Conservation (phyloP, 164 flowering plant species). For the Echeveria elegans region DNA sequence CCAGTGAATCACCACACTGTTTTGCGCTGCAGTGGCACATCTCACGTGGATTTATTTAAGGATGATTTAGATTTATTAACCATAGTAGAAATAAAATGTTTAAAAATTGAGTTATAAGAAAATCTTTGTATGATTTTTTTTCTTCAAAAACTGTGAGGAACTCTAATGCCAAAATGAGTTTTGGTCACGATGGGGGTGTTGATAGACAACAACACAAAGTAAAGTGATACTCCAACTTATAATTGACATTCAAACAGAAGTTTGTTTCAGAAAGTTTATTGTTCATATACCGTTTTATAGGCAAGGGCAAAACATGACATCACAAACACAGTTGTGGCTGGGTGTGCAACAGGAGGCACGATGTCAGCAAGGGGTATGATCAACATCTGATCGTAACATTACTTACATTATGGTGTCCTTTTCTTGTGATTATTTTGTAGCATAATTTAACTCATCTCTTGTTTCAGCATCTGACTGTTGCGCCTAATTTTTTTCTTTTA, state of each 20-base stretch:
- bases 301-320: conserved; percentile 87
- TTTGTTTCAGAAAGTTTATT: neutral
- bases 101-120: neutral
- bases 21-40: neutral
- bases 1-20: too few relatives aligned
- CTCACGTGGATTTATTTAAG: neutral
- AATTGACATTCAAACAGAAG: neutral
- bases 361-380: conserved; percentile 79
- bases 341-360: conserved; percentile 85
- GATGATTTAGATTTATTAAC: neutral
- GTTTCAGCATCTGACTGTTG: neutral
- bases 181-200: neutral
- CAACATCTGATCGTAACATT: neutral
- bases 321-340: conserved; percentile 82
- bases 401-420: neutral
- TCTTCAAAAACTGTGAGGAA: neutral
- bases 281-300: conserved; percentile 23
- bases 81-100: neutral
- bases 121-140: conserved; percentile 8
- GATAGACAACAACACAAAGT: neutral
- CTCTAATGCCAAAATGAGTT: neutral
- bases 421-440: neutral
- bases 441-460: neutral
- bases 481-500: neutral
- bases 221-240: neutral